Evolutionary conservation across 306 rosid genomes (phyloP).

Genomic region (Bauhinia variegata): DNA sequence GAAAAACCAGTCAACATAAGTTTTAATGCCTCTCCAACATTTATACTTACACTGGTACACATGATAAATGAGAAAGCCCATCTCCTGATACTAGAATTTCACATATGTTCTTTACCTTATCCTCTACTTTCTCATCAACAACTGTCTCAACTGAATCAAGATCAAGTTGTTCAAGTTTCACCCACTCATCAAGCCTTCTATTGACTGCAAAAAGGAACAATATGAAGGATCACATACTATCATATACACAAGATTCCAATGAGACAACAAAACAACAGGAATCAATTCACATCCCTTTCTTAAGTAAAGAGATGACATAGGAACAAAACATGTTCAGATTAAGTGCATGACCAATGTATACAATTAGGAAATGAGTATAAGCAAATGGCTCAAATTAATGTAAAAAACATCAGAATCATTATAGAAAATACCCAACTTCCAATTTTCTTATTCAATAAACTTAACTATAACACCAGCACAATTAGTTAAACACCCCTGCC

Average conservation of each 20-base stretch:
- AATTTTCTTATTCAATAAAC: too few relatives aligned
- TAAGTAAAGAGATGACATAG: slow-evolving; percentile 16
- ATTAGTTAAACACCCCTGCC: too few relatives aligned
- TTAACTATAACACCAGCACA: too few relatives aligned
- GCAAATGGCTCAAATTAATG: neutral
- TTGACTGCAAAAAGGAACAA: slow-evolving; percentile 58
- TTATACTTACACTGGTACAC: neutral
- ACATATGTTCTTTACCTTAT: slow-evolving; percentile 60
- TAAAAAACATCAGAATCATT: neutral
- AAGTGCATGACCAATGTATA: neutral
- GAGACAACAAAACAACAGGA: neutral
- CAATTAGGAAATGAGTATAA: neutral
- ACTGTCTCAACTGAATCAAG: slow-evolving; percentile 90
- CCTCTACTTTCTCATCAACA: slow-evolving; percentile 99
- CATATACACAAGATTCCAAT: neutral
- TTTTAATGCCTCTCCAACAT: neutral
- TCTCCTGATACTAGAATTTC: neutral
- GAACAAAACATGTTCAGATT: neutral
- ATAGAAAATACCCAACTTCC: too few relatives aligned
- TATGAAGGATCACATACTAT: neutral
- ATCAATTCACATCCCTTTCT: slow-evolving; percentile 9
- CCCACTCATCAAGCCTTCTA: slow-evolving; percentile 99
- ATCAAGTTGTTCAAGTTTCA: slow-evolving; percentile 94
- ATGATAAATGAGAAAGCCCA: slow-evolving; percentile 15
- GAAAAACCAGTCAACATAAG: slow-evolving; percentile 32